Evolutionary conservation across 352 stramenopile species (phyloP).

Genomic region (Pythium folliculosum): DNA sequence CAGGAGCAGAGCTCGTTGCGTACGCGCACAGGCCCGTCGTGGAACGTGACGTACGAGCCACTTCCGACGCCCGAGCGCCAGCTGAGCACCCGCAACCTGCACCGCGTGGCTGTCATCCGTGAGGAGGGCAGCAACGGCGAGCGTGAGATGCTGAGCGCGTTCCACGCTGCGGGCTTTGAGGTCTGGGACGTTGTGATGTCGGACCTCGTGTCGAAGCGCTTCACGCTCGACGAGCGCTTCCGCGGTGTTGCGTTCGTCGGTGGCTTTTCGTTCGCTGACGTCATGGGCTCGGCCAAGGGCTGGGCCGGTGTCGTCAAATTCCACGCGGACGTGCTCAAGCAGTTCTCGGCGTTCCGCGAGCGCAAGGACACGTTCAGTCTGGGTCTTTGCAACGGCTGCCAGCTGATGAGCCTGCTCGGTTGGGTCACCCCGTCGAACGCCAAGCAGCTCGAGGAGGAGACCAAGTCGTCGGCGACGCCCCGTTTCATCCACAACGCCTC

Average conservation of each 20-base stretch:
- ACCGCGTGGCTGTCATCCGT: slow-evolving; percentile 96
- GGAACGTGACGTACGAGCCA: slow-evolving; percentile 91
- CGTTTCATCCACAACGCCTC: slow-evolving; percentile 98
- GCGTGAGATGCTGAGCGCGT: slow-evolving; percentile 98
- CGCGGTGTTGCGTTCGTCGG: slow-evolving; percentile 98
- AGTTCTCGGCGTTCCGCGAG: slow-evolving; percentile 96
- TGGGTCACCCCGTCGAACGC: slow-evolving; percentile 90
- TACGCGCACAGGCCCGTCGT: slow-evolving; percentile 77
- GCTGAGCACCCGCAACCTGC: slow-evolving; percentile 81
- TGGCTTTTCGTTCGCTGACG: slow-evolving; percentile 99
- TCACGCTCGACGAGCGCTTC: slow-evolving; percentile 94
- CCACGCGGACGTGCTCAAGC: slow-evolving; percentile 93
- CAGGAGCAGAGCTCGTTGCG: slow-evolving; percentile 94
- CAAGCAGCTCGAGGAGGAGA: slow-evolving; percentile 54
- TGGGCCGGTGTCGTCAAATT: slow-evolving; percentile 98
- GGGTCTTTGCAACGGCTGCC: slow-evolving; percentile 99
- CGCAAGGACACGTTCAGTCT: slow-evolving; percentile 98
- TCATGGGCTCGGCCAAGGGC: slow-evolving; percentile 98
- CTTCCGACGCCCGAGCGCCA: slow-evolving; percentile 79
- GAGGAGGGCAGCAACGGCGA: slow-evolving; percentile 99
- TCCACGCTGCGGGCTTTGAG: slow-evolving; percentile 97
- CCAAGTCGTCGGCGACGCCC: slow-evolving; percentile 67
- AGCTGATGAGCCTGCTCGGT: slow-evolving; percentile 99
- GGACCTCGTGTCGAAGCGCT: slow-evolving; percentile 92
- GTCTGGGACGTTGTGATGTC: slow-evolving; percentile 98